A percentile compares a stretch with the other conserved stretches of the same genome.
These are phyloP conservation scores for Zymoseptoria crescenta DNA, from an alignment of 2,329 filamentous ascomycete genomes.

Conservation along the genomic window DNA sequence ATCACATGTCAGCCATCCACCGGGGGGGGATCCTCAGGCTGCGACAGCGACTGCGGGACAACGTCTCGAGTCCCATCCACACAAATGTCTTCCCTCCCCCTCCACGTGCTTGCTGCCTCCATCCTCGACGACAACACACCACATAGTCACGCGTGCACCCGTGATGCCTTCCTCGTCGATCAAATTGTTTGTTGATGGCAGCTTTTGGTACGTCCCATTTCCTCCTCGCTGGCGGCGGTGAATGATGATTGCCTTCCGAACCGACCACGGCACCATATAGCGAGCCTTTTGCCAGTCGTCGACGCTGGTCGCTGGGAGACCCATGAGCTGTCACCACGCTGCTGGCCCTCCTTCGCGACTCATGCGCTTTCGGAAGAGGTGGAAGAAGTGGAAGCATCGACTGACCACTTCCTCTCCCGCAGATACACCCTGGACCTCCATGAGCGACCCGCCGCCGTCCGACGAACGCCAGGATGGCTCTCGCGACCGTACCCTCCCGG, in stretches of 20 bases:
- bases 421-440: slow-evolving; percentile 20
- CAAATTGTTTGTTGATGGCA: slow-evolving; percentile 11
- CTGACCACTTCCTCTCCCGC: neutral
- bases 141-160: neutral
- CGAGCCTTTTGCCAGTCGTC: neutral
- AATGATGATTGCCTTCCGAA: neutral
- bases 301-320: neutral
- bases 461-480: slow-evolving; percentile 12
- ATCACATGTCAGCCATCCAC: neutral
- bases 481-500: slow-evolving; percentile 17
- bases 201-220: slow-evolving; percentile 14
- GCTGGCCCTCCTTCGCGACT: neutral
- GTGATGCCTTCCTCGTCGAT: neutral
- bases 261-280: neutral
- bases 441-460: slow-evolving; percentile 10
- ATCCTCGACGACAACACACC: neutral
- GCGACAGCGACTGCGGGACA: neutral
- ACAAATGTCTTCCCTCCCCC: neutral
- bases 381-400: neutral
- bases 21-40: neutral
- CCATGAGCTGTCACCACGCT: neutral
- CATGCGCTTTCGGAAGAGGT: neutral
- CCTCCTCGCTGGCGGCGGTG: neutral
- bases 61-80: neutral
- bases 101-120: neutral